Evolutionary conservation across 306 rosid species (phyloP), one percentile per base, ranked within the genome.

Genomic region (Lupinus albus): DNA sequence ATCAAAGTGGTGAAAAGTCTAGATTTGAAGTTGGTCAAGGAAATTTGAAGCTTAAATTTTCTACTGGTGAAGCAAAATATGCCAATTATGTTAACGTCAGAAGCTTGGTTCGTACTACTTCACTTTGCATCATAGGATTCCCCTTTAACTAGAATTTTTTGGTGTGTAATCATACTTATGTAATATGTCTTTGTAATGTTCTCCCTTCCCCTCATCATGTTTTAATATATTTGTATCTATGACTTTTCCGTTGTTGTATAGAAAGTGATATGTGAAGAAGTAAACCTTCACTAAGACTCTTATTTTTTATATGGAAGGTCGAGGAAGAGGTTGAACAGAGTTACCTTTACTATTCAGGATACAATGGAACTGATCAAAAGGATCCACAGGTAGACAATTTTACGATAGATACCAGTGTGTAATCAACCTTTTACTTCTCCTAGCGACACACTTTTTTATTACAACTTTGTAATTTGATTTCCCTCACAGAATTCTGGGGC

Each of bases 1-100:
- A 63, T 71, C 70, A 69, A 72, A 72, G 56, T 57, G 71, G 58
- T 74, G 62, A 60, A 61, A 61, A 75, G 48, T 46, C 88, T 52
- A 72, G 71, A 51, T 72, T 84, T 71, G 89, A 88, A 74, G 88
- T 89, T 39, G 96, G 91, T 49, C 82, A 81, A 80, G 96, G 96
- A 76, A 83, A 64, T 75, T 53, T 89, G 85, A 89, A 73, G 81
- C 91, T 87, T 68, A 66, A 41, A 54, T 89, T 71, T 82, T 81
- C 91, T 64, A 55, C 69, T 2, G 68, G 76, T 55, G 85, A 74
- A 65, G 87, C 82, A 72, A 89, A 81, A 13, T 61, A 41, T 69
- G 65, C 51, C 69, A 75, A 68, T 67, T 89, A 85, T 72, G 74
- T 83, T 70, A 89, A 87, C 70, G 70, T 48, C 53, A 81, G 81